phyloP scores from a whole-genome alignment of 257 asterid species.

The Lycium barbarum region DNA sequence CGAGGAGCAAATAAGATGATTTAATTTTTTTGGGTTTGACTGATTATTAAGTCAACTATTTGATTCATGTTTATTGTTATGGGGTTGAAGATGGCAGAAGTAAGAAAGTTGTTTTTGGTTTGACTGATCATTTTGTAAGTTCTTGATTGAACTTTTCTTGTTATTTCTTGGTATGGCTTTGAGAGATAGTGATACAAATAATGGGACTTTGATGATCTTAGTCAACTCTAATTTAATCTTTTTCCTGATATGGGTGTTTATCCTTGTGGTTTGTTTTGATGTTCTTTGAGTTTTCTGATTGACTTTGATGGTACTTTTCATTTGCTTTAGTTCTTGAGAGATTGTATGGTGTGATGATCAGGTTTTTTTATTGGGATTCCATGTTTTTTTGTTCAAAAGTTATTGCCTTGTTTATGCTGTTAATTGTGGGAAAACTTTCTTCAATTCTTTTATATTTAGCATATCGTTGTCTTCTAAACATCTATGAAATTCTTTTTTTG shows the following conservation, averaged over 20 bases:
- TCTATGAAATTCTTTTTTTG: neutral
- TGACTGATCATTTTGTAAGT: neutral
- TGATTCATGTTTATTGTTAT: neutral
- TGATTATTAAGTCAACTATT: neutral
- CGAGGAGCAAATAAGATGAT: neutral
- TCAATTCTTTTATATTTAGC: neutral
- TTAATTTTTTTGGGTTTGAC: neutral
- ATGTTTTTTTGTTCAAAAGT: neutral
- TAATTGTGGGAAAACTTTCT: neutral
- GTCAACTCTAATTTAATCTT: conserved; percentile 1
- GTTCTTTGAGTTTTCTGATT: neutral
- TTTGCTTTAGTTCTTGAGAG: neutral
- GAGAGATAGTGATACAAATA: neutral
- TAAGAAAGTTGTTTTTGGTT: neutral
- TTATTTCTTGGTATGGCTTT: neutral
- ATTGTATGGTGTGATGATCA: neutral
- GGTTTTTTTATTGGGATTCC: neutral
- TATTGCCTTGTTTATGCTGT: neutral
- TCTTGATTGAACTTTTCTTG: neutral
- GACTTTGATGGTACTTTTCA: neutral
- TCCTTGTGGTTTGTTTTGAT: neutral
- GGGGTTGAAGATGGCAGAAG: neutral
- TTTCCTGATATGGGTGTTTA: neutral
- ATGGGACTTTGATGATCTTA: neutral
- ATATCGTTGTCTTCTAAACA: neutral